These are phyloP conservation scores for Prunus campanulata DNA, from an alignment of 306 rosid genomes.

Conservation along the genomic window DNA sequence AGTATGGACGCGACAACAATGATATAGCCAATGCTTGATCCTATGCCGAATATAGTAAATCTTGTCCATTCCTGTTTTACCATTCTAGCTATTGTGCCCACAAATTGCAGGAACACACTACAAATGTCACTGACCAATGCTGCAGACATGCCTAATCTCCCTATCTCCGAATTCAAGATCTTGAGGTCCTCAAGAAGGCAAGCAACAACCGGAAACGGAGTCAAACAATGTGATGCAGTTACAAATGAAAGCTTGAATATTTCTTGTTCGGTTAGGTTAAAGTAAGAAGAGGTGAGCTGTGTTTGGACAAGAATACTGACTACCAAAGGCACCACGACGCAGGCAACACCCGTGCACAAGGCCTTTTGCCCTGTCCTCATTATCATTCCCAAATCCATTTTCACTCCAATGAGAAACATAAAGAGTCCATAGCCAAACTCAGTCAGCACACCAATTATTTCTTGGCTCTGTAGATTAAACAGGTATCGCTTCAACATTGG, in stretches of 20 bases:
- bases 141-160: slow-evolving; percentile 38
- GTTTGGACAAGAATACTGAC: not conserved
- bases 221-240: not conserved
- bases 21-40: not conserved
- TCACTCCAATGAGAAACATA: slow-evolving; percentile 37
- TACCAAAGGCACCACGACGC: slow-evolving; percentile 5
- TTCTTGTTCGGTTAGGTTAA: not conserved
- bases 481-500: not conserved
- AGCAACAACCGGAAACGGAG: not conserved
- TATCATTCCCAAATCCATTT: slow-evolving; percentile 48
- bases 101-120: not conserved
- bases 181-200: not conserved
- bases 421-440: slow-evolving; percentile 30
- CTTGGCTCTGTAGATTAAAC: slow-evolving; percentile 38
- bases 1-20: slow-evolving; percentile 1
- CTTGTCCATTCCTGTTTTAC: too few species aligned
- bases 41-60: not conserved
- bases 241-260: not conserved
- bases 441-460: slow-evolving; percentile 29
- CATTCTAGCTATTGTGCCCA: not conserved
- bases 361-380: slow-evolving; percentile 37
- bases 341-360: slow-evolving; percentile 22
- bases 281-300: not conserved
- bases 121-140: slow-evolving; percentile 39
- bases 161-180: not conserved